phyloP scores from a whole-genome alignment of 225 moss, liverwort and hornwort genomes.

The Pseudisothecium myosuroides region DNA sequence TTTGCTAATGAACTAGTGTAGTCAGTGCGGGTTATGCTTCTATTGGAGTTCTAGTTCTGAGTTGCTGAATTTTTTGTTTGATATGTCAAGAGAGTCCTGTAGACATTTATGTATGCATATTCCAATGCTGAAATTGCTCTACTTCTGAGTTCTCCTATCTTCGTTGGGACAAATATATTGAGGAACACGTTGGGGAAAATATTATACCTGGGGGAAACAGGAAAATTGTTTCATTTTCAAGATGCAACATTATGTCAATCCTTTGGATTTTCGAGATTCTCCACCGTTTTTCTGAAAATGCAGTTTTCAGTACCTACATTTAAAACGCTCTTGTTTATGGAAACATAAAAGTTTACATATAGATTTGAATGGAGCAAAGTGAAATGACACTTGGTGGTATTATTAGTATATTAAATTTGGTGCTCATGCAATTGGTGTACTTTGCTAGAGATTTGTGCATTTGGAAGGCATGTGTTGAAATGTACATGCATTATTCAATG shows the following conservation, averaged over 20 bases:
- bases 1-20: constrained; percentile 8
- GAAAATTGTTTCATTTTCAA: background rate
- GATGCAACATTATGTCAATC: background rate
- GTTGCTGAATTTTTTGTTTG: background rate
- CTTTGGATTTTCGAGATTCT: background rate
- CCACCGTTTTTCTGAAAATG: too few relatives aligned
- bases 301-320: background rate
- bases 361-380: background rate
- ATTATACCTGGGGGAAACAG: background rate
- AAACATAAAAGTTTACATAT: background rate
- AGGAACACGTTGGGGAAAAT: background rate
- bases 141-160: background rate
- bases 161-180: background rate
- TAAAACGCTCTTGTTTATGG: background rate
- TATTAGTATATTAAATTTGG: background rate
- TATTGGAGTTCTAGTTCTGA: background rate
- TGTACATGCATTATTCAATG: background rate
- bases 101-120: background rate
- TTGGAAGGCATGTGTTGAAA: background rate
- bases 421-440: too few relatives aligned
- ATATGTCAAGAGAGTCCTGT: background rate
- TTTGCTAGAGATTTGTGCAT: background rate
- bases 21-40: constrained; percentile 5
- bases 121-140: background rate
- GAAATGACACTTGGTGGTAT: background rate